Base-by-base conservation (phyloP, 2,329 filamentous ascomycete genomes). In the Fusarium mexicanum region DNA sequence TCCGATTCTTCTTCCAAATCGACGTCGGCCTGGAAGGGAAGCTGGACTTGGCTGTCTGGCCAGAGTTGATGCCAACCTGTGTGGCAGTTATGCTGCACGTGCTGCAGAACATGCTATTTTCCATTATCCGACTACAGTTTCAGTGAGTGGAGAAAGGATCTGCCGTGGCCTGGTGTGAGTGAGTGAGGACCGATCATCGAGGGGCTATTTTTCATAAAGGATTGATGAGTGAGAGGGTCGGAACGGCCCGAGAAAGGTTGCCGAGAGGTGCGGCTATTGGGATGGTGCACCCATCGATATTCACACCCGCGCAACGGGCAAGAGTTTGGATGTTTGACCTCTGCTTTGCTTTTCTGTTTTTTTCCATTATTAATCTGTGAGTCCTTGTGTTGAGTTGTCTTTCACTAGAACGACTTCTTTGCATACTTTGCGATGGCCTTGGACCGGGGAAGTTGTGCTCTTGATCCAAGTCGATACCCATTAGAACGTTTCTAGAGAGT, bases 31-130 rank as follows among this genome's bases (percentile, higher is more conserved):
- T 88, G 46, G 91, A 93, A 82, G 91, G 90, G 33, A 90, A 89
- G 81, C 83, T 89, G 69, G 91, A 93, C 80, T 83, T 93, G 74
- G 87, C 87, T 12, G 88, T 90, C 63, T 92, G 91, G 89, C 91
- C 91, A 5, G 91, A 92, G 83, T 81, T 93, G 77, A 81, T 93
- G 76, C 91, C 91, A 24, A 91, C 91, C 7, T 89, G 89, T 62
- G 88, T 91, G 26, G 89, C 89, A 29, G 91, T 92, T 29, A 90
- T 90, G 84, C 83, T 92, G 79, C 91, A 93, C 76, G 91, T 92
- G 58, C 79, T 92, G 81, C 91, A 93, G 82, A 93, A 92, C 80
- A 93, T 93, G 91, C 81, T 93, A 64, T 92, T 93, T 82, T 91
- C 89, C 51, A 92, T 93, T 76, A 88, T 92, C 41, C 86, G 91